phyloP scores from a whole-genome alignment of 805 yeast genomes.

The Maudiozyma turicensis region DNA sequence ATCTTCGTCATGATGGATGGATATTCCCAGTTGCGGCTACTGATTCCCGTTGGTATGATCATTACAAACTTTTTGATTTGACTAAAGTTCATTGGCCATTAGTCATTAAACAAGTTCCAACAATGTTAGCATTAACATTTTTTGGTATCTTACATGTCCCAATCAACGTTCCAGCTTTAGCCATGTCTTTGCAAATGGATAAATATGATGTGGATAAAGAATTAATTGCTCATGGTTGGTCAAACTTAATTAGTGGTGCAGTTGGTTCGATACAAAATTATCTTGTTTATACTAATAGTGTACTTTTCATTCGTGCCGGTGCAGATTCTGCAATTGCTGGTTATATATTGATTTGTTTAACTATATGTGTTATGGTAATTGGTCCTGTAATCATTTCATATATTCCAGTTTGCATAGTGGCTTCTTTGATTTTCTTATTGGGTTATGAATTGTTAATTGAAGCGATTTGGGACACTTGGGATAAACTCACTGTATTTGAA shows the following conservation, averaged over 20 bases:
- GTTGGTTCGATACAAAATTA: slow-evolving; percentile 89
- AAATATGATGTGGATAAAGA: slow-evolving; percentile 83
- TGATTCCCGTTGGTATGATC: slow-evolving; percentile 81
- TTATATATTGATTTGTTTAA: slow-evolving; percentile 73
- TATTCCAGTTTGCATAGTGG: slow-evolving; percentile 94
- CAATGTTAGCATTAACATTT: slow-evolving; percentile 91
- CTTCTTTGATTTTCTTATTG: slow-evolving; percentile 76
- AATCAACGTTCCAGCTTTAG: slow-evolving; percentile 93
- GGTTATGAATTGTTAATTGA: slow-evolving; percentile 88
- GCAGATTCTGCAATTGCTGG: slow-evolving; percentile 89
- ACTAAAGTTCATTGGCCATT: slow-evolving; percentile 64
- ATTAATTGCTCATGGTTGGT: slow-evolving; percentile 87
- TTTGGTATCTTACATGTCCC: slow-evolving; percentile 96
- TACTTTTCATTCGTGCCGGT: slow-evolving; percentile 86
- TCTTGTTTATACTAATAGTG: slow-evolving; percentile 87
- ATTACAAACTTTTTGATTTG: slow-evolving; percentile 66
- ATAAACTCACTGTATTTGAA: slow-evolving; percentile 65
- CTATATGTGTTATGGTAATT: slow-evolving; percentile 67
- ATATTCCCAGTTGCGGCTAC: slow-evolving; percentile 49
- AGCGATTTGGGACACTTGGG: slow-evolving; percentile 76
- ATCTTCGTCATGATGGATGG: slow-evolving; percentile 73
- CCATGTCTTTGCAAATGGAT: slow-evolving; percentile 80
- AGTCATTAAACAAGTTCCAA: slow-evolving; percentile 63
- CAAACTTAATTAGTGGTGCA: slow-evolving; percentile 76
- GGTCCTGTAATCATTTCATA: slow-evolving; percentile 92